Base-by-base conservation (phyloP, 2,329 filamentous ascomycete genomes). In the Phaeoacremonium minimum region DNA sequence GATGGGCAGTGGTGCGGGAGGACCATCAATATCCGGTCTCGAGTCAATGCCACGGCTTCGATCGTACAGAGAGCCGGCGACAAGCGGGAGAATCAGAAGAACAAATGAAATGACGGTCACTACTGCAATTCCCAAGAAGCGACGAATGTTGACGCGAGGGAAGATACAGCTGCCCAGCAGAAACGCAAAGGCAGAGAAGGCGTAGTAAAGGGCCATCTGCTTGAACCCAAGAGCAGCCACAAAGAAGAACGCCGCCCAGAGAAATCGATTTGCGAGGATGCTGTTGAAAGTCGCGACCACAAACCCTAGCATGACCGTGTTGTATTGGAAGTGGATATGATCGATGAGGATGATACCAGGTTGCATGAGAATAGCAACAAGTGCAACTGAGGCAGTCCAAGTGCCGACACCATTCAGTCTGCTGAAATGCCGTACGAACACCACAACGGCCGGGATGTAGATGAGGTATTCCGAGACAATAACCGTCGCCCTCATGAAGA, bases 181-280 rank as follows among this genome's bases (percentile, higher is more conserved):
- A 54, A 90, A 98, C 19, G 88, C 85, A 58, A 97, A 97, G 39
- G 97, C 83, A 15, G 84, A 83, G 12, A 94, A 90, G 4, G 94
- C 89, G 61, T 96, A 98, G 66, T 97, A 98, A 13, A 98, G 73
- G 1, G 91, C 91, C 94, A 98, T 98, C 61, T 98, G 93, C 69
- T 98, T 98, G 72, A 97, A 98, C 6, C 88, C 88, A n/a, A 98
- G 70, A 4, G 91, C 87, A 13, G 78, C 80, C 6, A 98, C 93
- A 50, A 98, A 98, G 67, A 95, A 95, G 41, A 95, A 77, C 44
- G 87, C 89, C 17, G 87, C 80, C 89, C 91, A 96, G 43, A 94
- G 75, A 51, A 83, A 83, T 33, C 89, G 78, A 4, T 87, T 87
- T 4, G 89, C 88, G 34, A 95, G 62, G 64, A 97, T 85, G 58